Base-by-base conservation (phyloP, 345 rosid genomes). In the Populus euphratica region DNA sequence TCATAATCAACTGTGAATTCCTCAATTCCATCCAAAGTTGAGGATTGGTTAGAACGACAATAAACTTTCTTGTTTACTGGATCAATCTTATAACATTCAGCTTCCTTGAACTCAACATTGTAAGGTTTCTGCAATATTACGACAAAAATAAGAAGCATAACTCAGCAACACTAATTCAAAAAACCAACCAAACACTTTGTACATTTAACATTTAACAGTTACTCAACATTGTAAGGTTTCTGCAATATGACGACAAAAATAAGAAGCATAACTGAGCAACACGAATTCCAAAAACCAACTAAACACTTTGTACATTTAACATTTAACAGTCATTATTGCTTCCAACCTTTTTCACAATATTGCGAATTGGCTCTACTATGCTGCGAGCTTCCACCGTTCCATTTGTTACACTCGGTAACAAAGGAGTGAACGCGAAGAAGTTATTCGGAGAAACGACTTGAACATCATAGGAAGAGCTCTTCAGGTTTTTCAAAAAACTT, bases 1-100 rank as follows among this genome's bases (percentile, higher is more conserved):
- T 92, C 97, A 75, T 90, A 94, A 62, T 94, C 97, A 79, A 91
- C 61, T 36, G 83, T 64, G 77, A 94, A 92, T 77, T 94, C 97
- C 13, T 85, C 83, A 72, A n/a, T 11, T 25, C 62, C 75, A 5
- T 25, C 59, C 36, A 27, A 44, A 25, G 27, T 70, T 8, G 73
- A 47, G 25, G 76, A 8, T 73, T 67, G 39, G 21, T 17, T 29
- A 31, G 70, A 67, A 11, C 63, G 63, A 33, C 66, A 54, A 43
- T 73, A 56, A 56, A 73, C 23, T 56, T 73, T 73, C 67, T 73
- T 72, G 5, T 72, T 56, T 17, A 35, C 65, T 20, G 76, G 70
- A 18, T 73, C 76, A 20, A 73, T 73, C 47, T 73, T n/a, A 33
- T 56, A 73, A n/a, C 67, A 56, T 59, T 73, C 76, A 56, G 67